Conservation (phyloP, 352 stramenopile genomes). For the Blastocystis sp. region DNA sequence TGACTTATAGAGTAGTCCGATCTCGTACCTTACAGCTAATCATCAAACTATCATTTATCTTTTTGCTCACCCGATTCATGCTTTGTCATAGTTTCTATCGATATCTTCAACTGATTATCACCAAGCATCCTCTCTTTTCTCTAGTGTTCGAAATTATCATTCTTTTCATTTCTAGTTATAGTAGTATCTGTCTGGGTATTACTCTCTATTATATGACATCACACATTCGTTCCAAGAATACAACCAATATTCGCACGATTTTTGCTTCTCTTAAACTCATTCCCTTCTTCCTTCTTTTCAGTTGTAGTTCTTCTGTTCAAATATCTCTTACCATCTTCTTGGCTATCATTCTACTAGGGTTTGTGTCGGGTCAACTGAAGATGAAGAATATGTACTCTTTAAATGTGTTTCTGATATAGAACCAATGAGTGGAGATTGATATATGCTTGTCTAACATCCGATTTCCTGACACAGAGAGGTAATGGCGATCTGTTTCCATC, state of each 20-base stretch:
- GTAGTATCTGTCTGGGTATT: constrained; percentile 13
- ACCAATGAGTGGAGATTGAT: background rate
- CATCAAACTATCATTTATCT: constrained; percentile 31
- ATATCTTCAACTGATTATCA: background rate
- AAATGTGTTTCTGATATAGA: background rate
- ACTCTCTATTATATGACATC: constrained; percentile 22
- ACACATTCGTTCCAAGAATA: background rate
- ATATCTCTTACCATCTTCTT: constrained; percentile 1
- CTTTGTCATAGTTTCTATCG: constrained; percentile 32
- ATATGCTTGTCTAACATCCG: background rate
- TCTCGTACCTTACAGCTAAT: background rate
- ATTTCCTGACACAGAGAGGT: constrained; percentile 9
- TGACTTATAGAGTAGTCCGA: background rate
- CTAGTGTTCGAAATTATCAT: background rate
- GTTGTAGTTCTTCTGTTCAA: background rate
- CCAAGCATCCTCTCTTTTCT: background rate
- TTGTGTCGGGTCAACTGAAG: constrained; percentile 7
- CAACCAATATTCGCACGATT: background rate
- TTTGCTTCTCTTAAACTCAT: constrained; percentile 20
- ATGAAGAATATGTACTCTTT: background rate
- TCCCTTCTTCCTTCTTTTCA: constrained; percentile 26
- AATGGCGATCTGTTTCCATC: background rate
- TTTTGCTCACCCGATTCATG: background rate
- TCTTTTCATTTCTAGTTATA: constrained; percentile 18
- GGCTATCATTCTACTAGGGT: background rate